Base-by-base conservation (phyloP, 1,284 basidiomycete genomes). In the Thecaphora thlaspeos region DNA sequence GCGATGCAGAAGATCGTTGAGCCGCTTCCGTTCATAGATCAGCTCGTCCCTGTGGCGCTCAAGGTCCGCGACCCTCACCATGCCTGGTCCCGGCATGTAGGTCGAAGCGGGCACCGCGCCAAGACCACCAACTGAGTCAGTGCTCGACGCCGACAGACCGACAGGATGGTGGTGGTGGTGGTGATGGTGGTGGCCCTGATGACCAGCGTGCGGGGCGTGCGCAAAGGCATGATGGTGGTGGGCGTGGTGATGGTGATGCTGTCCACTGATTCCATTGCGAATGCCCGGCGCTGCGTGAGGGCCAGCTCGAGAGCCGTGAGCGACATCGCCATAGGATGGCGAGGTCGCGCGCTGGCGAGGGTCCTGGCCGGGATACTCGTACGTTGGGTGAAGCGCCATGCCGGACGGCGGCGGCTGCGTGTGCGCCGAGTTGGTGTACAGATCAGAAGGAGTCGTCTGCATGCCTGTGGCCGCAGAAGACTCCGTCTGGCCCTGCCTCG, bases 21-120 rank as follows among this genome's bases (percentile, higher is more conserved):
- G 54, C 4, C 71, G 59, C 18, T 48, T 51, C 39, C 64, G 59
- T 51, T 73, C 74, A 12, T 54, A n/a, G 18, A 71, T 41, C 42
- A 76, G 55, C 43, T 76, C 72, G 37, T 69, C 58, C 9, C 67
- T 57, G 28, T 71, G 50, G 21, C 59, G 61, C 45, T 75, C 74
- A 1, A 76, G 54, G 21, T 71, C 72, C n/a, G 56, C 43, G 12
- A 60, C 32, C 52, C 62, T 60, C 37, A 38, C 46, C 37, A 26
- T 37, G 43, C 21, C 26, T 22, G 50, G 37, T 41, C 10, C 37
- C 18, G 26, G 19, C 22, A 21, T 14, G 46, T 9, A 11, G 36
- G n/a, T n/a, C n/a, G 26, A 28, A 28, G 26, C 14, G 24, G 26
- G 41, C 8, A 18, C 17, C 14, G 21, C 18, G n/a, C 41, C 28